phyloP scores from a whole-genome alignment of 148 eudicot genomes.

The Cornus florida region DNA sequence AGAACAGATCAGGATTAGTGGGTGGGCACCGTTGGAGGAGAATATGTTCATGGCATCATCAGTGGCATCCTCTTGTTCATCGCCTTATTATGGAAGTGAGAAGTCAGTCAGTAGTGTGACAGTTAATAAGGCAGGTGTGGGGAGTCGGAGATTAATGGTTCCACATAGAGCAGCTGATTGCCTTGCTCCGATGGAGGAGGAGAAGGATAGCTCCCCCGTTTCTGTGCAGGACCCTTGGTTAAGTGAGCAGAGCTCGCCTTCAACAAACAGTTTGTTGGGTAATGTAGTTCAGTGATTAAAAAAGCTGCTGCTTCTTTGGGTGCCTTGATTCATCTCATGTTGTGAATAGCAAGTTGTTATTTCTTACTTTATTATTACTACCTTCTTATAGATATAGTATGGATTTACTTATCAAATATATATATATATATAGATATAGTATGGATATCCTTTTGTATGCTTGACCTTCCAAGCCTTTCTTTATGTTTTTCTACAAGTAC shows the following conservation, averaged over 20 bases:
- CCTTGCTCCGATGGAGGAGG: conserved; percentile 46
- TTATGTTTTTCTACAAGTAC: background rate
- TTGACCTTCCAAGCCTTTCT: background rate
- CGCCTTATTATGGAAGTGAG: conserved; percentile 64
- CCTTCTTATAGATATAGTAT: conserved; percentile 4
- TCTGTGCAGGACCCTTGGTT: conserved; percentile 87
- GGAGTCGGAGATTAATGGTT: conserved; percentile 56
- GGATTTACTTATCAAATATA: background rate
- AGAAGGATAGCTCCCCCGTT: conserved; percentile 74
- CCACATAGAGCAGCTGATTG: conserved; percentile 37
- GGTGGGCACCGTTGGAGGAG: conserved; percentile 60
- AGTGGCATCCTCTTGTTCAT: conserved; percentile 66
- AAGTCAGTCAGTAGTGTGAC: conserved; percentile 40
- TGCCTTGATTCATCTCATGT: background rate
- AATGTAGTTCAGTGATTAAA: conserved; percentile 42
- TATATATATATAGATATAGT: background rate
- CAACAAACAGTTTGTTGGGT: conserved; percentile 77
- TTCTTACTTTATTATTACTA: background rate
- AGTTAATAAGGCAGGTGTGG: conserved; percentile 27
- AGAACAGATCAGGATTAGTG: conserved; percentile 57
- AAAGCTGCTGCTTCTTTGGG: background rate
- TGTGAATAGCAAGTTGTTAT: conserved; percentile 15
- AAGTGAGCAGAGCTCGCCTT: conserved; percentile 91
- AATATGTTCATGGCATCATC: conserved; percentile 52
- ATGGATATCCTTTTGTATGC: conserved; percentile 11